Base-by-base conservation (phyloP, 2,329 filamentous ascomycete species). In the Trichoderma sp. region DNA sequence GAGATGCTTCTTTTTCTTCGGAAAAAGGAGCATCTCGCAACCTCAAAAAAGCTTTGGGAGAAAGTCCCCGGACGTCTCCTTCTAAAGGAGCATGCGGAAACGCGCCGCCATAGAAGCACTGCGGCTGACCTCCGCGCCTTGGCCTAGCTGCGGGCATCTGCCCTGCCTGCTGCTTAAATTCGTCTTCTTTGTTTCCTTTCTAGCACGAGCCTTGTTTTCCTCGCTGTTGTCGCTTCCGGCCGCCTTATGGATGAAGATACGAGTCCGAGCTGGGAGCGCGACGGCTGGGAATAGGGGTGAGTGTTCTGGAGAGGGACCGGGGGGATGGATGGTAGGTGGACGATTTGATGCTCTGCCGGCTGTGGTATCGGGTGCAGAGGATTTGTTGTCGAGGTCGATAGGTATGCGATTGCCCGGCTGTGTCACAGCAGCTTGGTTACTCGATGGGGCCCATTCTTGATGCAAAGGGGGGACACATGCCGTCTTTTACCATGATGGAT, bases 401-500 rank as follows among this genome's bases (percentile, higher is more conserved):
- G 94, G 90, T 88, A 98, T 97, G 94, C 93, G 94, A 97, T 97
- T 97, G 92, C 91, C 81, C 76, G 72, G 74, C 61, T 39, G 34
- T 30, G 34, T 39, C 12, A 12, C 34, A 71, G 76, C 72, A 73
- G 72, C 80, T 78, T 80, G 84, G 91, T 97, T 96, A 98, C 94
- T 97, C 93, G 93, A 98, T 96, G 94, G 94, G 94, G 94, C 94
- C 97, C 93, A 98, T 97, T 97, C 92, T 97, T 90, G 94, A 93
- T 86, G 90, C 93, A 93, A 97, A 92, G 90, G 90, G 90, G 80
- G 79, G 10, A 14, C 10, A 3, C n/a, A 30, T 9, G 48, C 69
- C 64, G 61, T 68, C 66, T 63, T 66, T 51, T 3, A 39, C 69
- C 51, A 54, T 55, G 70, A 68, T 66, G 71, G 70, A 67, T 69